Percentiles rank a stretch among this genome's conserved stretches.
Evolutionary conservation across 164 flowering plant genomes (phyloP).

Genomic region (Umbilicus rupestris): DNA sequence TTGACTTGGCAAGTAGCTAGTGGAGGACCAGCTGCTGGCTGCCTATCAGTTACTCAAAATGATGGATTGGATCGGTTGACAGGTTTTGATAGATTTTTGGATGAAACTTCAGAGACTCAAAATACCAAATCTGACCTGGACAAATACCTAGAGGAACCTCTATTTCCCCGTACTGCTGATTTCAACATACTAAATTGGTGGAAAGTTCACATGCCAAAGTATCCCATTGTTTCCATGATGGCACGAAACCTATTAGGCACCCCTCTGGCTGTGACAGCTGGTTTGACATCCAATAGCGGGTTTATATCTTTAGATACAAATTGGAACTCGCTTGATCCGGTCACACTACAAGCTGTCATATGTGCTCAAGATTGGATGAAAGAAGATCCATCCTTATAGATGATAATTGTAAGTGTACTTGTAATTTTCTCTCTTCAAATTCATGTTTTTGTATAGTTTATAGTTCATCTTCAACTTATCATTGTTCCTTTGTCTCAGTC

Average conservation of each 20-base stretch:
- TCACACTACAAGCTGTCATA: conserved; percentile 30
- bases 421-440: background rate
- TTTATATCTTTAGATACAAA: conserved; percentile 20
- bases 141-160: conserved; percentile 42
- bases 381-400: conserved; percentile 20
- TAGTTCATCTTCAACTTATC: background rate
- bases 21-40: conserved; percentile 10
- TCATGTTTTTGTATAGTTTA: background rate
- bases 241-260: conserved; percentile 36
- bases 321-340: conserved; percentile 22
- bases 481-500: background rate
- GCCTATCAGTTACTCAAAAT: conserved; percentile 12
- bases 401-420: background rate
- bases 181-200: conserved; percentile 37
- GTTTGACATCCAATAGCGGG: conserved; percentile 21
- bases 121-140: conserved; percentile 29
- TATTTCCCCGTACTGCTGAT: conserved; percentile 31
- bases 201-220: conserved; percentile 36
- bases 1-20: conserved; percentile 24
- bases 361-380: conserved; percentile 35
- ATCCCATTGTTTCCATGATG: conserved; percentile 36
- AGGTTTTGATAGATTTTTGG: conserved; percentile 33
- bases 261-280: conserved; percentile 29
- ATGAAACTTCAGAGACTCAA: conserved; percentile 27
- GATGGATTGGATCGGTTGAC: conserved; percentile 23